Evolutionary conservation across 2,329 filamentous ascomycete species (phyloP), one percentile per base, ranked within the genome.

Genomic region (Xylaria sp.): DNA sequence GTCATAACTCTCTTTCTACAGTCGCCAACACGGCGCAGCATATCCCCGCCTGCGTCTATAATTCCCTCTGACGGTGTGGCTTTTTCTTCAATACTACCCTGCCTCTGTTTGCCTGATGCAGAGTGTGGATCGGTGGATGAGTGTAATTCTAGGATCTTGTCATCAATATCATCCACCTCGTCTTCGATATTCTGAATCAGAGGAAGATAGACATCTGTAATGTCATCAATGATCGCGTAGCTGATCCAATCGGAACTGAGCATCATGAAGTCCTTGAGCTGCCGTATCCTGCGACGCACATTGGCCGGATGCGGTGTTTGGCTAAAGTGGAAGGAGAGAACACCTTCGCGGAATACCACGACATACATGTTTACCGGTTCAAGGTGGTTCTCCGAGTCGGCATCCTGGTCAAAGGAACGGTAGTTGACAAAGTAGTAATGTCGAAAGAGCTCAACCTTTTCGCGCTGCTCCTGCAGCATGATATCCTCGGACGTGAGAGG

Each of bases 381-480:
- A 55, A 99, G 87, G 79, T 97, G 97, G 77, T 97, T 91, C 66
- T 96, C 93, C 78, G 91, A 97, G 74, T 91, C 91, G 70, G 90
- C 89, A 78, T 99, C 96, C 80, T 98, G 96, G 79, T 99, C 96
- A 78, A 99, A 99, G 0, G 94, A 97, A 18, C 96, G 92, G 80
- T 99, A 99, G 80, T 97, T 98, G 82, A 99, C 93, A 77, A 99
- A 98, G 81, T 99, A 99, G 83, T 99, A 99, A 79, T 97, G 92
- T 41, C 93, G 91, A 85, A 99, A 99, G 0, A 99, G 86, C 80
- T 99, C 96, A 0, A 99, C 96, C 82, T 99, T 99, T 78, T 99
- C 96, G 25, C 96, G 94, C 50, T 94, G 93, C 83, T 99, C 96
- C 80, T 98, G 94, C 84, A 98, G 91, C 87, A 98, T 91, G 76